These are phyloP conservation scores for Rhynchosporium secalis DNA, from an alignment of 2,329 filamentous ascomycete genomes.

Conservation along the genomic window DNA sequence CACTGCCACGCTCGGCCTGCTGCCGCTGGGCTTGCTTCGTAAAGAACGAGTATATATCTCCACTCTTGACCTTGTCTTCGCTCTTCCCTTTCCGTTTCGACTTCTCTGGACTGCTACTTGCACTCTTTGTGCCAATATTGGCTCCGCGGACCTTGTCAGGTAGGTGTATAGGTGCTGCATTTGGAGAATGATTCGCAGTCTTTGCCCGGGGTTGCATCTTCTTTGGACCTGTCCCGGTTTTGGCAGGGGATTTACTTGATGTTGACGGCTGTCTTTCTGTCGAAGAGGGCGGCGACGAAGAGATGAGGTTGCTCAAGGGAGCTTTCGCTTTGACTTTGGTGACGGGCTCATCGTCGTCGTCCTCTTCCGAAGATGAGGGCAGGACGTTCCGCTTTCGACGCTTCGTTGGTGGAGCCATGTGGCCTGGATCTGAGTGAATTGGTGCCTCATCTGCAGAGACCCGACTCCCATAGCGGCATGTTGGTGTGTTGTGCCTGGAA, in stretches of 20 bases:
- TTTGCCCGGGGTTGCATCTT: conserved; percentile 34
- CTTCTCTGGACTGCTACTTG: conserved; percentile 50
- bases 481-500: conserved; percentile 7
- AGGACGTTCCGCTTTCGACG: conserved; percentile 58
- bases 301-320: conserved; percentile 28
- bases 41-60: conserved; percentile 59
- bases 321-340: conserved; percentile 21
- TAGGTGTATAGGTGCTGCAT: conserved; percentile 35
- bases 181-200: conserved; percentile 34
- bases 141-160: conserved; percentile 35
- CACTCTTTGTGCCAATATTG: conserved; percentile 36
- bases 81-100: conserved; percentile 42
- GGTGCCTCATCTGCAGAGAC: conserved; percentile 10
- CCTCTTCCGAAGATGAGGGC: conserved; percentile 43
- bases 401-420: conserved; percentile 41
- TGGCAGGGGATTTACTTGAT: conserved; percentile 19
- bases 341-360: conserved; percentile 48
- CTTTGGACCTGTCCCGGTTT: conserved; percentile 35
- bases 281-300: conserved; percentile 30
- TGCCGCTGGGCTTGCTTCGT: conserved; percentile 58
- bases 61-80: conserved; percentile 54
- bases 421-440: conserved; percentile 5
- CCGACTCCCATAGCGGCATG: neutral
- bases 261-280: conserved; percentile 13
- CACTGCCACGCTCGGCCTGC: conserved; percentile 27